Conservation (phyloP, 2,329 filamentous ascomycete genomes). For the Grosmannia serpens region DNA sequence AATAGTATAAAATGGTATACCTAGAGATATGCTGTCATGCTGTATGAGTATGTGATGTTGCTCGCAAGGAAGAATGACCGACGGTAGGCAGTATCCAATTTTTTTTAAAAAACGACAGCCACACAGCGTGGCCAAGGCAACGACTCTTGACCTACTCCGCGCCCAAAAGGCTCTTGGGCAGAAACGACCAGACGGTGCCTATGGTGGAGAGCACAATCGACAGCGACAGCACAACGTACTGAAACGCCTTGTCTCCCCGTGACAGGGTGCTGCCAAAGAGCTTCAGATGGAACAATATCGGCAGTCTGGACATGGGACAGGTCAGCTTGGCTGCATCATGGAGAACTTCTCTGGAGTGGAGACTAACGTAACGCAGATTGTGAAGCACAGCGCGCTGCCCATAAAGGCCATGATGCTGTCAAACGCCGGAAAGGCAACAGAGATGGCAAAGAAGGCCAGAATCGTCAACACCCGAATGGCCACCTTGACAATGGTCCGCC, state of each 20-base stretch:
- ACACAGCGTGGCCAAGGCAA: not conserved
- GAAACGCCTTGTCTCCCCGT: conserved; percentile 48
- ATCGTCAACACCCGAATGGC: conserved; percentile 55
- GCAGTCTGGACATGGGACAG: conserved; percentile 37
- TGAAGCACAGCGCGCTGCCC: conserved; percentile 82
- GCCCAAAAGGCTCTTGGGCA: conserved; percentile 66
- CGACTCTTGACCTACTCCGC: conserved; percentile 23
- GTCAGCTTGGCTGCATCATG: not conserved
- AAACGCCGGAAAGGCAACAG: conserved; percentile 61
- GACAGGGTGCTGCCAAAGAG: conserved; percentile 68
- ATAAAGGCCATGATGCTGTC: conserved; percentile 87
- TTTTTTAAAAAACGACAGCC: not conserved
- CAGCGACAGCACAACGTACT: conserved; percentile 57
- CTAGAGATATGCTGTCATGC: not conserved
- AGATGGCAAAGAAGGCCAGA: conserved; percentile 62
- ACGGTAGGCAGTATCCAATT: not conserved
- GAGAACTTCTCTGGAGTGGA: not conserved
- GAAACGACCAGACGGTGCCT: conserved; percentile 78
- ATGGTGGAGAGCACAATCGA: conserved; percentile 60
- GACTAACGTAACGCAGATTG: conserved; percentile 71
- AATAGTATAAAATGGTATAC: not conserved
- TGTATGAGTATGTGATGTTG: not conserved
- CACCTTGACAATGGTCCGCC: conserved; percentile 47
- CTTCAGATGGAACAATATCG: conserved; percentile 79
- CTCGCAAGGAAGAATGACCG: not conserved